Base-by-base conservation (phyloP, 2,329 filamentous ascomycete species). In the Paecilomyces dactylethromorphus region DNA sequence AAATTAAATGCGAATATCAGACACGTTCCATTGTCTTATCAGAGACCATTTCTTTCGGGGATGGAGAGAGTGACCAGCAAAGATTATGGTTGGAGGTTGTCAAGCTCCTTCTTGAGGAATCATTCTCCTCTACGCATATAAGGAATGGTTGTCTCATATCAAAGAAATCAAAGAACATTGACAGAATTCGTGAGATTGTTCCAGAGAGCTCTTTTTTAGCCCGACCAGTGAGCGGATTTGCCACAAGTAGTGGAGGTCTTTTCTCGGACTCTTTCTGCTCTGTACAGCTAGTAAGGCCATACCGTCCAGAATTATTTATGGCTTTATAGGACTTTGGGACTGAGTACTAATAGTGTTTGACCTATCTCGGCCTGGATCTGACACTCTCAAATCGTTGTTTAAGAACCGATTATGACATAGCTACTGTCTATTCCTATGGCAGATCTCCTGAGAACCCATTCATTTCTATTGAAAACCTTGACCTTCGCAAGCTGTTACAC, bases 1-100 rank as follows among this genome's bases (percentile, higher is more conserved):
- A 74, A 22, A 63, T 76, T 26, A 67, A 65, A 29, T 29, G 58
- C 0, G 74, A 76, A 39, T 77, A 77, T 58, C 63, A 73, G 54
- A 65, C 66, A 29, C 71, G 75, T n/a, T 60, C 68, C 6, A 65
- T 74, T 32, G 70, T 75, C 7, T 64, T 78, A 13, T 49, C 59
- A 0, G 63, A 67, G 33, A 58, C 60, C 3, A 66, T 73, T 7
- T 64, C 60, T n/a, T 72, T 74, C 55, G 61, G 57, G 18, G 58
- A 65, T 11, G 61, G 65, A 1, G 65, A 73, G 35, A 61, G 62
- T 8, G 58, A 64, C 18, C 62, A 62, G 12, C 62, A 72, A 45
- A 59, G 62, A 5, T 45, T 74, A 2, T 73, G 69, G 69, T 61
- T 77, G 13, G 63, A 70, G 11, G 65, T 71, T 3, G 45, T 74